Evolutionary conservation across 805 yeast genomes (phyloP).

Genomic region (Saccharomycodes ludwigii): DNA sequence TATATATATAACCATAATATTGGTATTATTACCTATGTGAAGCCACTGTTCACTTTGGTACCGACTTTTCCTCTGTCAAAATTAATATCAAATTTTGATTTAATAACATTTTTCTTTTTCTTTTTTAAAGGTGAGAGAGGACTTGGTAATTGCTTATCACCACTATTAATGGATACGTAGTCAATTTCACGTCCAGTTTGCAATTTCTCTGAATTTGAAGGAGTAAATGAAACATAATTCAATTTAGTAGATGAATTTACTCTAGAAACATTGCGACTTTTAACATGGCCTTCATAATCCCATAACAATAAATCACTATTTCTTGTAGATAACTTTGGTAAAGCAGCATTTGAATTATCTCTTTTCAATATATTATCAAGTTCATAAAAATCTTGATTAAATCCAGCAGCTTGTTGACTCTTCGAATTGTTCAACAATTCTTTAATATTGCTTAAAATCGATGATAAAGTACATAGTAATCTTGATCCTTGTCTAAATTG

Average conservation of each 20-base stretch:
- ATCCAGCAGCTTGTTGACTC: too few relatives aligned
- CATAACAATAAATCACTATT: slow-evolving; percentile 16
- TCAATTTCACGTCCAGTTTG: too few relatives aligned
- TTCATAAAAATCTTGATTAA: slow-evolving; percentile 23
- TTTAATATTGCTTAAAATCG: slow-evolving; percentile 52
- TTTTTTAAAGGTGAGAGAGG: slow-evolving; percentile 5
- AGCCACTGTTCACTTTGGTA: slow-evolving; percentile 23
- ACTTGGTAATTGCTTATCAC: too few relatives aligned
- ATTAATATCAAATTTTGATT: slow-evolving; percentile 25
- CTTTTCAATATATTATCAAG: slow-evolving; percentile 24
- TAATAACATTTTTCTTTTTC: slow-evolving; percentile 14
- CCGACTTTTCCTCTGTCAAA: slow-evolving; percentile 31
- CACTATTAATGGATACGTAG: too few relatives aligned
- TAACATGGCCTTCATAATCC: slow-evolving; percentile 16
- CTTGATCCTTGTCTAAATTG: slow-evolving; percentile 80
- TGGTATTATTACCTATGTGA: too few relatives aligned
- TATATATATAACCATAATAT: too few relatives aligned
- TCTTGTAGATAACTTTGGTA: not conserved
- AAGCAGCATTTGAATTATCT: not conserved
- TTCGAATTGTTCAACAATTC: slow-evolving; percentile 11
- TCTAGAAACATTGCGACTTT: slow-evolving; percentile 16
- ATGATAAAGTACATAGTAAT: slow-evolving; percentile 58
- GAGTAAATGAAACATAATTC: too few relatives aligned
- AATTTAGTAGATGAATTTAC: too few relatives aligned
- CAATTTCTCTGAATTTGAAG: too few relatives aligned